Evolutionary conservation across 805 yeast species (phyloP).

Genomic region (Scheffersomyces ergatensis): DNA sequence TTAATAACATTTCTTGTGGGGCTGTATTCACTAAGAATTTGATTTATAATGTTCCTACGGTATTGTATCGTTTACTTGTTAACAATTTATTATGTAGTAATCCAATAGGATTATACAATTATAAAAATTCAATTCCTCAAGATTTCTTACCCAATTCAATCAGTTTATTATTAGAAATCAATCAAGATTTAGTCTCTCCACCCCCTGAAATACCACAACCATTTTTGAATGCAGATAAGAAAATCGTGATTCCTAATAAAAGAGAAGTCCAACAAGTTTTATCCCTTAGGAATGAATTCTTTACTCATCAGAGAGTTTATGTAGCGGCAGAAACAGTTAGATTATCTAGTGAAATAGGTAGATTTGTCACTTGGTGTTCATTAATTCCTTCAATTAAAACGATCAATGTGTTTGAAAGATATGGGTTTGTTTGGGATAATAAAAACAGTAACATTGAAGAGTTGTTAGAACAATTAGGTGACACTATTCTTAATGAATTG

Average conservation of each 20-base stretch:
- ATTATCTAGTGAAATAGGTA: slow-evolving; percentile 32
- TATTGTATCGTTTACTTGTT: slow-evolving; percentile 8
- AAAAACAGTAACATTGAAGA: slow-evolving; percentile 2
- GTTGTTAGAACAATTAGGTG: slow-evolving; percentile 11
- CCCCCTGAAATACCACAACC: slow-evolving; percentile 47
- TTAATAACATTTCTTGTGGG: slow-evolving; percentile 6
- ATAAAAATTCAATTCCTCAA: slow-evolving; percentile 7
- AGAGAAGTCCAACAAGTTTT: slow-evolving; percentile 28
- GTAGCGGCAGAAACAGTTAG: slow-evolving; percentile 41
- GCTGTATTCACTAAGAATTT: slow-evolving; percentile 3
- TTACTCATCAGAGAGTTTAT: slow-evolving; percentile 35
- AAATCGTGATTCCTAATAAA: slow-evolving; percentile 35
- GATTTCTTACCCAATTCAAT: slow-evolving; percentile 25
- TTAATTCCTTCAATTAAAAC: slow-evolving; percentile 15
- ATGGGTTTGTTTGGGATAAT: slow-evolving; percentile 19
- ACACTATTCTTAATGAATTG: slow-evolving; percentile 17
- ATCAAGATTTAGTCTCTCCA: slow-evolving; percentile 23
- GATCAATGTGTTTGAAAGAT: slow-evolving; percentile 19
- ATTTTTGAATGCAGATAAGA: slow-evolving; percentile 39
- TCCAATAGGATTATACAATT: slow-evolving; percentile 6
- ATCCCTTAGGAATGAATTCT: slow-evolving; percentile 35
- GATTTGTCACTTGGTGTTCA: slow-evolving; percentile 26
- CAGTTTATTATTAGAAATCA: slow-evolving; percentile 28
- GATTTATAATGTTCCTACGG: background rate
- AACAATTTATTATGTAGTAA: slow-evolving; percentile 6